Percentiles rank a stretch among this genome's conserved stretches.
Evolutionary conservation across 1,284 basidiomycete genomes (phyloP).

Genomic region (Puccinia triticina): DNA sequence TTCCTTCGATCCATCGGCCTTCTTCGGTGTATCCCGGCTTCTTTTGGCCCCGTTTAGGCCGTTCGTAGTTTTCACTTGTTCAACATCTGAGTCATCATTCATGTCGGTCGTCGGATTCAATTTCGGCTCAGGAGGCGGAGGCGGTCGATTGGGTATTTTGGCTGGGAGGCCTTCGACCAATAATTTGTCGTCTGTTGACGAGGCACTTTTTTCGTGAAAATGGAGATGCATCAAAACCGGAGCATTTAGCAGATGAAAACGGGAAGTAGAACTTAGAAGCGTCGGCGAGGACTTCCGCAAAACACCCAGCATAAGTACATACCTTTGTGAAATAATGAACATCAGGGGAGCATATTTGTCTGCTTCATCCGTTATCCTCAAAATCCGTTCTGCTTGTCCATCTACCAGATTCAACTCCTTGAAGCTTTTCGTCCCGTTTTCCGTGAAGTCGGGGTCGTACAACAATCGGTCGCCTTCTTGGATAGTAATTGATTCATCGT

Average conservation of each 20-base stretch:
- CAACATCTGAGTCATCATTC: conserved; percentile 16
- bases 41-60: conserved; percentile 2
- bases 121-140: background rate
- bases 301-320: background rate
- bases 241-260: background rate
- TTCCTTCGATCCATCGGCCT: background rate
- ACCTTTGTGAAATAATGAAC: conserved; percentile 66
- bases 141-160: background rate
- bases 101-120: background rate
- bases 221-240: background rate
- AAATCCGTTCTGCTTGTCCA: conserved; percentile 69
- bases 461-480: conserved; percentile 81
- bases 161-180: conserved; percentile 17
- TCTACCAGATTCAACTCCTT: conserved; percentile 70
- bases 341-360: conserved; percentile 74
- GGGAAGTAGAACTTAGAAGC: background rate
- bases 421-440: conserved; percentile 74
- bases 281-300: background rate
- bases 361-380: conserved; percentile 85
- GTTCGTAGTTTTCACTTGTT: conserved; percentile 6
- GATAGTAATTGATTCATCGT: conserved; percentile 68
- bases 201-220: background rate
- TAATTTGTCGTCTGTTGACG: background rate
- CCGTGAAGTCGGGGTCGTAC: conserved; percentile 85
- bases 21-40: background rate